These are phyloP conservation scores for Dichotomocladium elegans DNA, from an alignment of 371 early-diverging fungal genomes.

Conservation along the genomic window DNA sequence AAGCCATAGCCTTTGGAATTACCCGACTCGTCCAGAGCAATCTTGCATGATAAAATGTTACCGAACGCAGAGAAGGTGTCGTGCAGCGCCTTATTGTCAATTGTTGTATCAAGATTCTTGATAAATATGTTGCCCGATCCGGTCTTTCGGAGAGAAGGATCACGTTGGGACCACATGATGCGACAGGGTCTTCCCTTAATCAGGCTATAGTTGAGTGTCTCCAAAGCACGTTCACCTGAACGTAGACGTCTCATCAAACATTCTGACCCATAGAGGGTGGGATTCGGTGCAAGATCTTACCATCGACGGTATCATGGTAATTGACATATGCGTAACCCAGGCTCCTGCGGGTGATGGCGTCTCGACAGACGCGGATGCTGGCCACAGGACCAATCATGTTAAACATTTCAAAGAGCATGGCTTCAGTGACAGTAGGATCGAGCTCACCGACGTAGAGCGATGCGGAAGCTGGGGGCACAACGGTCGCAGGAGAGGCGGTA, in stretches of 20 bases:
- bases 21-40: slow-evolving; percentile 75
- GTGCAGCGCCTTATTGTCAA: slow-evolving; percentile 94
- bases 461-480: slow-evolving; percentile 23
- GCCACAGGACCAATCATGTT: slow-evolving; percentile 92
- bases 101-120: slow-evolving; percentile 95
- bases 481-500: slow-evolving; percentile 38
- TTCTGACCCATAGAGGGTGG: background rate
- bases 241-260: slow-evolving; percentile 10
- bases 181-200: slow-evolving; percentile 94
- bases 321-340: slow-evolving; percentile 98
- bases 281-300: slow-evolving; percentile 29
- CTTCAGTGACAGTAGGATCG: slow-evolving; percentile 93
- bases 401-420: slow-evolving; percentile 95
- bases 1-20: slow-evolving; percentile 88
- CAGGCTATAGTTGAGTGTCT: slow-evolving; percentile 88
- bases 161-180: slow-evolving; percentile 99
- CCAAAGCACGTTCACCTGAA: slow-evolving; percentile 86
- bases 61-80: slow-evolving; percentile 96
- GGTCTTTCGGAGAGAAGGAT: slow-evolving; percentile 89
- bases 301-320: slow-evolving; percentile 75
- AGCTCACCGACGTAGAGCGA: slow-evolving; percentile 90
- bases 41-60: slow-evolving; percentile 90
- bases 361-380: slow-evolving; percentile 96
- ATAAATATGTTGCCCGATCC: slow-evolving; percentile 98
- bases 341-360: slow-evolving; percentile 92